Base-by-base conservation (phyloP, 1,284 basidiomycete species). In the Ustilago tritici region DNA sequence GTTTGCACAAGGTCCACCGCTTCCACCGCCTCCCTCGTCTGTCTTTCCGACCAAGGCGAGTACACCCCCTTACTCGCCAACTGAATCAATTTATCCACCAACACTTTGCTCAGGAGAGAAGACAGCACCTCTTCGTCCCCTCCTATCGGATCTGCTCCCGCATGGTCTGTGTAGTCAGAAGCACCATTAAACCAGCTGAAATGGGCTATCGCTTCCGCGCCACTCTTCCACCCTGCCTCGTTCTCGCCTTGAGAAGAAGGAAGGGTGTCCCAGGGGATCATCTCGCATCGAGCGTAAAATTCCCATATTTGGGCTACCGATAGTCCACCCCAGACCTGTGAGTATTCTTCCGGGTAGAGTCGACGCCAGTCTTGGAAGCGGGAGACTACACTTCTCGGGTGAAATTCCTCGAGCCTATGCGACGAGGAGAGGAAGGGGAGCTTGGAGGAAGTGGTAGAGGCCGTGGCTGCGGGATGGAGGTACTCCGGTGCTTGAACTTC, bases 401-500 rank as follows among this genome's bases (percentile, higher is more conserved):
- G 79, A 14, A 73, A 47, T 12, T 50, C 65, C n/a, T 17, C 49
- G 50, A 7, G 7, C 36, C 28, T 47, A 32, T 34, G 50, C 32
- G 36, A 35, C 7, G 31, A 0, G 7, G 50, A 35, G 46, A 61
- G 40, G 47, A 49, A 65, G 9, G 47, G n/a, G 1, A 53, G 59
- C 2, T 28, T 10, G 23, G n/a, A 17, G 23, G 23, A 40, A 19
- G 14, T 4, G 5, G 19, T 12, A 11, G 55, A 23, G 6, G 38
- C 28, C 36, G 58, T 40, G 9, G 49, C 54, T 0, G 71, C 77
- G 2, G 81, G 82, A 35, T 80, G 68, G 35, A 70, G 73, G 43
- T 83, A 85, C 57, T 83, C 84, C 4, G 70, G 52, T 6, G 82
- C 80, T 49, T 84, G 61, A 2, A 82, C 81, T 62, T 85, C 82